Conservation (phyloP, 2,329 filamentous ascomycete genomes). For the Pseudomassariella vexata region DNA sequence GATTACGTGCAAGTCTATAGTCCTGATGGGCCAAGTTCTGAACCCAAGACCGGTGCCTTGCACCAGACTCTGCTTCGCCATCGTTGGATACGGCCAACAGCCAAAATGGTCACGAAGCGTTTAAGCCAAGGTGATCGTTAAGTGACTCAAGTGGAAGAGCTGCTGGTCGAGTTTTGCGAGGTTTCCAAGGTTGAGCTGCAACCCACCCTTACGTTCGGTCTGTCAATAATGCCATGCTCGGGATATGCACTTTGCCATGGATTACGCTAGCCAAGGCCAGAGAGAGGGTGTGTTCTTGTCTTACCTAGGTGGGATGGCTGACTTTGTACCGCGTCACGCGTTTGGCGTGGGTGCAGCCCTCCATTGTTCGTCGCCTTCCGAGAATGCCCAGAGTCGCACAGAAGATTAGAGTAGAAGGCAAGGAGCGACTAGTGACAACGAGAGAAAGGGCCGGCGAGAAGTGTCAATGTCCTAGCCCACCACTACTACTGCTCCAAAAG, state of each 20-base stretch:
- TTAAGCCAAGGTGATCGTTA: no score
- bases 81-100: no score
- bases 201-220: conserved; percentile 4
- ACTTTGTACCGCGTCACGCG: conserved; percentile 26
- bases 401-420: conserved; percentile 3
- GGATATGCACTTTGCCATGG: conserved; percentile 12
- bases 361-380: conserved; percentile 15
- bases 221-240: conserved; percentile 3
- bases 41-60: no score
- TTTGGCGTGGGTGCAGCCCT: conserved; percentile 18
- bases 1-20: no score
- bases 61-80: no score
- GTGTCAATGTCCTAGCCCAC: conserved; percentile 20
- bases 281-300: conserved; percentile 24
- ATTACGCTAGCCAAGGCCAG: conserved; percentile 10
- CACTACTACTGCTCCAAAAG: conserved; percentile 11
- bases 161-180: conserved; percentile 1
- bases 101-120: no score
- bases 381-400: conserved; percentile 15
- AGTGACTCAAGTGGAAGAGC: conserved; percentile 4
- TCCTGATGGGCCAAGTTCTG: no score
- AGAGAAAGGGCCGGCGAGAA: conserved; percentile 18
- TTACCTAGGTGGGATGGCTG: conserved; percentile 27
- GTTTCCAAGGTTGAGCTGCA: conserved; percentile 3
- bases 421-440: conserved; percentile 8